Evolutionary conservation across 2,329 filamentous ascomycete genomes (phyloP), one percentile per base, ranked within the genome.

Genomic region (Ambrosiella xylebori): DNA sequence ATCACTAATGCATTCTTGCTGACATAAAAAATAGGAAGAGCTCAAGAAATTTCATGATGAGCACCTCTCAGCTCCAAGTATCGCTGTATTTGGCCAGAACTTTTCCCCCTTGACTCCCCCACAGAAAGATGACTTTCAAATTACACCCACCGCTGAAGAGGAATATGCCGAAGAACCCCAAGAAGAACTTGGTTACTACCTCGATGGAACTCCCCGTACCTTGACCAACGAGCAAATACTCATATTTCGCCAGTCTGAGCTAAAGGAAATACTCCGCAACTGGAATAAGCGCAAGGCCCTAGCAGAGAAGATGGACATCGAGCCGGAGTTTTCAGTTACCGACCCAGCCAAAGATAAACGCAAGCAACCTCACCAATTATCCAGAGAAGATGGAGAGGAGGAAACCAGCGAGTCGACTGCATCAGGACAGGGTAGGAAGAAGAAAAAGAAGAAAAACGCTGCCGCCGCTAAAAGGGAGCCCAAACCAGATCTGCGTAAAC

Each of bases 161-260:
- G 62, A 61, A n/a, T 62, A 65, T 36, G 64, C 66, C 17, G 63
- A 68, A 2, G 63, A 47, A 12, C 59, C 61, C 35, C 79, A 83
- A 44, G 85, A 87, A 65, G 80, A 72, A 0, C 73, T 96, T 13
- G 91, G 89, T 15, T 91, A 88, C 69, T 97, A 97, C 64, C 70
- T 79, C 0, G 90, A 97, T 66, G 90, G 91, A 2, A 80, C 82
- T 61, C 93, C 93, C 67, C 84, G 91, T 45, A 95, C 89, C 15
- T 74, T 97, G 64, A 96, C 90, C 8, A 87, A 96, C 65, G 86
- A 89, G 64, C 87, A 96, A 72, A 88, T 96, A 64, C 80, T 81
- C 57, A 91, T 95, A 61, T 96, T 96, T 68, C 79, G 90, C 61
- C 88, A 94, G 66, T 91, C 86, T 1, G 91, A 97, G 69, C 78